phyloP scores from a whole-genome alignment of 2,329 filamentous ascomycete genomes.

The Niveomyces coronatus region DNA sequence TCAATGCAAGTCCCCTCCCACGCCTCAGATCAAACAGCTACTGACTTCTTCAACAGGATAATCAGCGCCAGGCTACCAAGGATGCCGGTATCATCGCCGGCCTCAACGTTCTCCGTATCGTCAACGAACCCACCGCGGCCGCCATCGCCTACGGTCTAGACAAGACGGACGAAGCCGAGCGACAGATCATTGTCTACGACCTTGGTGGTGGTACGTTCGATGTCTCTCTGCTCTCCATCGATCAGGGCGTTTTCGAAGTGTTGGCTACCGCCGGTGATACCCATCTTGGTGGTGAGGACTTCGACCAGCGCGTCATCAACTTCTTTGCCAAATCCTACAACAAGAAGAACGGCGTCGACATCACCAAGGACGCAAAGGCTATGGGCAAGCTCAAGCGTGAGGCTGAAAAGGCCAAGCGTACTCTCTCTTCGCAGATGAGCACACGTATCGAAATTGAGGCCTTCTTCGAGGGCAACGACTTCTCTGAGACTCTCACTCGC shows the following conservation, averaged over 20 bases:
- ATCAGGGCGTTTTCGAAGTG: slow-evolving; percentile 89
- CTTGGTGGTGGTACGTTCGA: slow-evolving; percentile 91
- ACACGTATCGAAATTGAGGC: slow-evolving; percentile 94
- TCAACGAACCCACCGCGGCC: slow-evolving; percentile 93
- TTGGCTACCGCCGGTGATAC: slow-evolving; percentile 93
- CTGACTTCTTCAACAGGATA: slow-evolving; percentile 43
- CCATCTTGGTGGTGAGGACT: slow-evolving; percentile 96
- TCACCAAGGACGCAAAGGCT: slow-evolving; percentile 90
- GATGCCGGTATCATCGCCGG: slow-evolving; percentile 87
- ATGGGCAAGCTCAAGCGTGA: slow-evolving; percentile 99
- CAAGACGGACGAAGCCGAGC: slow-evolving; percentile 72
- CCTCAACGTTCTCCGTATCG: slow-evolving; percentile 89
- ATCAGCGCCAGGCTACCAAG: slow-evolving; percentile 94
- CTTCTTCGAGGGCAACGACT: slow-evolving; percentile 94
- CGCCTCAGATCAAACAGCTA: slow-evolving; percentile 9
- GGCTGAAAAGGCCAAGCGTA: slow-evolving; percentile 98
- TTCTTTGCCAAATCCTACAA: slow-evolving; percentile 96
- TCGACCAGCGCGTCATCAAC: slow-evolving; percentile 95
- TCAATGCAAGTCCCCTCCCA: slow-evolving; percentile 49
- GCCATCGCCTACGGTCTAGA: slow-evolving; percentile 91
- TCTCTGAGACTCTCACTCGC: slow-evolving; percentile 94
- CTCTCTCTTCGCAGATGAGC: slow-evolving; percentile 87
- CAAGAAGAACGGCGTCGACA: slow-evolving; percentile 91
- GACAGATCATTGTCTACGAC: slow-evolving; percentile 88
- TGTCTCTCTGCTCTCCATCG: slow-evolving; percentile 86